Evolutionary conservation across 345 rosid genomes (phyloP).

Genomic region (Eucalyptus erythrocorys): DNA sequence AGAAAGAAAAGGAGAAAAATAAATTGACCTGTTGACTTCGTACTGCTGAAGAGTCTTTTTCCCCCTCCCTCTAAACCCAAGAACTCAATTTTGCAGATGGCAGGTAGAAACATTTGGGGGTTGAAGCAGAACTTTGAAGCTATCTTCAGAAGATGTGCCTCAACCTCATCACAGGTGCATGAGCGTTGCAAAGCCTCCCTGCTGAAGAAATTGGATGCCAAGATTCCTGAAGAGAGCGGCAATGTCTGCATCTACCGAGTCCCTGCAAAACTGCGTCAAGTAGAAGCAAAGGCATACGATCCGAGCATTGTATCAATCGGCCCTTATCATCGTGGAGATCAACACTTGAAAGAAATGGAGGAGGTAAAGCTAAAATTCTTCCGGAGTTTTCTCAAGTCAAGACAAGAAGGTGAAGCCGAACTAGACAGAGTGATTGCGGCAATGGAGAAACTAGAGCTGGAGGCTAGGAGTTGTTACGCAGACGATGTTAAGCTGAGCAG

Average conservation of each 20-base stretch:
- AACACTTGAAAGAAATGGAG: neutral
- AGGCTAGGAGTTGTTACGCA: constrained; percentile 1
- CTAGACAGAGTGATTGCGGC: neutral
- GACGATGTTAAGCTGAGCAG: neutral
- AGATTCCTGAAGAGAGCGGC: neutral
- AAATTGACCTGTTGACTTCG: neutral
- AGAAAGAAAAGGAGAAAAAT: neutral
- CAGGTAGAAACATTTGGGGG: neutral
- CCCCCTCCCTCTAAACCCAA: neutral
- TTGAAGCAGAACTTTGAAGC: neutral
- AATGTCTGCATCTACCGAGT: constrained; percentile 12
- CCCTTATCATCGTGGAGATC: constrained; percentile 8
- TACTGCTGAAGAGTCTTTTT: neutral
- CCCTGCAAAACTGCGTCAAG: neutral
- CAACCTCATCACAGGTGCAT: neutral
- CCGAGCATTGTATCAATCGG: constrained; percentile 16
- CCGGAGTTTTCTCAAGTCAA: neutral
- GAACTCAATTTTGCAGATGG: neutral
- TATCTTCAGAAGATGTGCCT: neutral
- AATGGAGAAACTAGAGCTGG: constrained; percentile 6
- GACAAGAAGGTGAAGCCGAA: neutral
- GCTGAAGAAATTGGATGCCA: neutral
- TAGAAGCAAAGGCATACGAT: neutral
- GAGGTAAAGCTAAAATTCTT: constrained; percentile 5
- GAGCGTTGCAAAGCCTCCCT: neutral